Evolutionary conservation across 2,329 filamentous ascomycete genomes (phyloP).

Genomic region (Cucurbitaria berberidis): DNA sequence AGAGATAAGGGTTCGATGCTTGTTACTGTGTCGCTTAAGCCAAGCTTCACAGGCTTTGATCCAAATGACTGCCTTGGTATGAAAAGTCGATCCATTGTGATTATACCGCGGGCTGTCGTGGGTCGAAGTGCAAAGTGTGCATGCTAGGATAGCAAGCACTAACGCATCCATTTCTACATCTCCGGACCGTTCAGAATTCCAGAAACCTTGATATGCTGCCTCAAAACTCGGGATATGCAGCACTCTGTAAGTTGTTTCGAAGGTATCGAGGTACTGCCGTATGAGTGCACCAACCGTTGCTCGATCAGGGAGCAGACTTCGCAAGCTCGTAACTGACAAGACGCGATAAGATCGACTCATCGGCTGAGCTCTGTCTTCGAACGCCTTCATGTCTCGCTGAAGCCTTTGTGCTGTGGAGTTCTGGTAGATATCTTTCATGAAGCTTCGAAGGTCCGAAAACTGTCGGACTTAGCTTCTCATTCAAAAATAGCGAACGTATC

Average conservation of each 20-base stretch:
- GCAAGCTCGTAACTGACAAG: constrained; percentile 11
- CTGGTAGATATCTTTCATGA: constrained; percentile 31
- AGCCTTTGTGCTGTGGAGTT: constrained; percentile 29
- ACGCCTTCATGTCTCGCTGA: constrained; percentile 28
- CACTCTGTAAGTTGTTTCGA: constrained; percentile 59
- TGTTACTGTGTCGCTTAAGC: constrained; percentile 55
- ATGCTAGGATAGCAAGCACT: constrained; percentile 48
- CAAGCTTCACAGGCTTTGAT: constrained; percentile 50
- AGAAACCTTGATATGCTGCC: constrained; percentile 54
- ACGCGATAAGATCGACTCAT: constrained; percentile 7
- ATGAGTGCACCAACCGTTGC: constrained; percentile 50
- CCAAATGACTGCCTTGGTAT: constrained; percentile 46
- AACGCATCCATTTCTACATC: constrained; percentile 44
- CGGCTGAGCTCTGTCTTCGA: constrained; percentile 18
- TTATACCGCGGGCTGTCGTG: constrained; percentile 38
- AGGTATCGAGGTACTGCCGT: constrained; percentile 55
- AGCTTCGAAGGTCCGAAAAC: constrained; percentile 40
- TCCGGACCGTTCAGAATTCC: constrained; percentile 42
- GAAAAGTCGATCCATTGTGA: constrained; percentile 47
- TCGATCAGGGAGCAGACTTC: constrained; percentile 42
- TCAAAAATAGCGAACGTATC: not conserved
- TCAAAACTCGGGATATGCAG: constrained; percentile 59
- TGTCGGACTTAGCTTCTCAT: constrained; percentile 13
- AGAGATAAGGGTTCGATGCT: constrained; percentile 56
- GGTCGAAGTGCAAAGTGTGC: constrained; percentile 44